Evolutionary conservation across 192 early-diverging fungal species (phyloP), one percentile per base, ranked within the genome.

Genomic region (Linnemannia exigua): DNA sequence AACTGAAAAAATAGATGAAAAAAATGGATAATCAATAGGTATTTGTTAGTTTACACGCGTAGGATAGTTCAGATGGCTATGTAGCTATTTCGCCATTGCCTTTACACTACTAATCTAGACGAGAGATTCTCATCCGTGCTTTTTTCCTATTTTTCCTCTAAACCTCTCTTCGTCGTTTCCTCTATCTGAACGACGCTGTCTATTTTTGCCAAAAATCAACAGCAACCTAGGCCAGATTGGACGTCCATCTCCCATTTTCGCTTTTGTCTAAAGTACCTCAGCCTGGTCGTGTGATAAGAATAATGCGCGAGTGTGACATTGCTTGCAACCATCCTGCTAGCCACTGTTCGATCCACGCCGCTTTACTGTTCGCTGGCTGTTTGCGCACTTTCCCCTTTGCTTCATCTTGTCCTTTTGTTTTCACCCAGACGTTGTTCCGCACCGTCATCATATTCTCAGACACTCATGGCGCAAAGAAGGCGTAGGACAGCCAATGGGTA

Each of bases 1-100:
- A 51, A 84, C 82, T 84, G 67, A 9, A 31, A 7, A 44, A 69
- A 19, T 20, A 16, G 36, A 72, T 58, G 36, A 6, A 50, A 25
- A 25, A 47, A 44, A 63, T 14, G 22, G 61, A n/a, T n/a, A n/a
- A n/a, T 46, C 3, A 25, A 67, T 44, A 6, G 41, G 2, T 11
- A 41, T 28, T 17, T 41, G 68, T 35, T 31, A 63, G 58, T 31
- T 31, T 28, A 63, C 5, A 8, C 58, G 28, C 58, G 58, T 63
- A 63, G 22, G 22, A 9, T 1, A 4, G 54, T 61, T 8, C 9
- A 31, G 12, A 8, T 25, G 20, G 3, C 52, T 20, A 61, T 31
- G 54, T 61, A 3, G 54, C 22, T 22, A 20, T n/a, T 52, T 52
- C 51, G 20, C 51, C 51, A 51, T 51, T 19, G 16, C 19, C 19